Base-by-base conservation (phyloP, 73 alveolate genomes). In the Paramecium primaurelia region DNA sequence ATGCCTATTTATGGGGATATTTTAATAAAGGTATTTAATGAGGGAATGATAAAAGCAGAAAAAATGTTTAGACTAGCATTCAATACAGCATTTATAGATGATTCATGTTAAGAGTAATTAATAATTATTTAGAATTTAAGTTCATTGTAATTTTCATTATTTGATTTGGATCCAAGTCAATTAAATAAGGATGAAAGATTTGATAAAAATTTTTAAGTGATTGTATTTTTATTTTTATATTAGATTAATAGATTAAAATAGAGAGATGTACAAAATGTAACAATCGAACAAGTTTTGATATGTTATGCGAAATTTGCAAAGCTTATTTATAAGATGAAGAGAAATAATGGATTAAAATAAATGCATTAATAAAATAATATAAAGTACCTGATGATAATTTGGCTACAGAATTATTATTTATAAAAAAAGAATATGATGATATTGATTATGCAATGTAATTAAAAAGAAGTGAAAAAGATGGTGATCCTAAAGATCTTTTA, bases 61-160 rank as follows among this genome's bases (percentile, higher is more conserved):
- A 93, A 89, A 68, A 93, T 95, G 86, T 95, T 95, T 77, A 54
- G 97, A 93, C 64, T 95, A 36, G 94, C 96, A 5, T 40, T 95
- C n/a, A 95, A 95, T 75, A 95, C 97, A 18, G 90, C 96, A 2
- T 95, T 95, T 89, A 32, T 95, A 22, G 94, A 91, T 28, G 88
- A 94, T 16, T 36, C 77, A 59, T 59, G 60, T 26, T 18, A 25
- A 25, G 22, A 26, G 36, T 8, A 25, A 20, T 3, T 22, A 22
- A 22, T 22, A 44, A 42, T 1, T 51, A n/a, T 16, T 51, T 12
- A 12, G 5, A 14, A 12, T 71, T 42, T 40, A 44, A 60, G 83
- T 34, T 2, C 44, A 11, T 18, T 88, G 45, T 20, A 18, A 25
- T 40, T 94, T n/a, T 77, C 93, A 45, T 58, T 77, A 59, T 6